Base-by-base conservation (phyloP, 441 rosid genomes). In the Macaranga tanarius region DNA sequence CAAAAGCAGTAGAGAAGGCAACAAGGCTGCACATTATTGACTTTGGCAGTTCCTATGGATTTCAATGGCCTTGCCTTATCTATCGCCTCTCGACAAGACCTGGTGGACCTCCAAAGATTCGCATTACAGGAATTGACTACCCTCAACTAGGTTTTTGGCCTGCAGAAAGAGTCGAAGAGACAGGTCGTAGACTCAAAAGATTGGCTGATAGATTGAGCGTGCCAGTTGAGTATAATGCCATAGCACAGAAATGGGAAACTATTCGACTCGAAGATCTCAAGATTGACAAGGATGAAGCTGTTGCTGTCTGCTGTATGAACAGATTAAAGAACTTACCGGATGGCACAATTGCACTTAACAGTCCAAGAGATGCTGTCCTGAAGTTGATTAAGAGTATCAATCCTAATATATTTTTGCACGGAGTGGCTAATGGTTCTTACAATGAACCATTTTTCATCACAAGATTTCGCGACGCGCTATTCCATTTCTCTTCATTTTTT, bases 31-130 rank as follows among this genome's bases (percentile, higher is more conserved):
- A 87, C 62, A 77, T 86, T 38, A 79, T 92, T 55, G 96, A 92
- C 75, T 90, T 92, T 64, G 97, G 96, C 0, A 85, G 90, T 62
- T 71, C 76, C 54, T 81, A 81, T 74, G 91, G 91, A 58, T 84
- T 85, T 77, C 89, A 87, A 70, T 87, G 89, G 89, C 88, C 88
- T 3, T 62, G 77, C 22, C 68, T 87, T 16, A 82, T 87, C 60
- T 45, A 76, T 4, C 72, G 73, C 25, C 85, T 82, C 47, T 68
- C 86, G 25, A 67, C 50, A 45, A 75, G 82, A 56, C 48, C 69
- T 9, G 86, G 85, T 23, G 91, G 88, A 34, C 87, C 88, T 66
- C 89, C 87, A 5, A 80, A 75, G 67, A 68, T 86, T 26, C 86
- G 89, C 11, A 83, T 87, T n/a, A 86, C 91, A 0, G 89, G 91